Evolutionary conservation across 164 flowering plant species (phyloP).

Genomic region (Magnolia kwangsiensis): DNA sequence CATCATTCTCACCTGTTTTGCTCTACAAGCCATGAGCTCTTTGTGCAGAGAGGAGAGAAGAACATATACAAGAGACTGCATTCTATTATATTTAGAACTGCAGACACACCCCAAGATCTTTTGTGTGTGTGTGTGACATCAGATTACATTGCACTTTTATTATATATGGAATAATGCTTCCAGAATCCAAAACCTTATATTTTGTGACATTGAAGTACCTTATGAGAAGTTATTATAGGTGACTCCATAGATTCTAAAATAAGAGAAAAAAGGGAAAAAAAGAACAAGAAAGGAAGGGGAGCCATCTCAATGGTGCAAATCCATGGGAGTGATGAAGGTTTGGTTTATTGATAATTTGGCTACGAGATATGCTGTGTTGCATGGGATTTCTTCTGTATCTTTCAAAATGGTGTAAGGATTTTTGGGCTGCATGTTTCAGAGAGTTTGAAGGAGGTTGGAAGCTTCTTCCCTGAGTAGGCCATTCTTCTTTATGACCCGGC

Average conservation of each 20-base stretch:
- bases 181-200: no score
- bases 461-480: constrained; percentile 64
- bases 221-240: no score
- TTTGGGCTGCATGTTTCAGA: constrained; percentile 46
- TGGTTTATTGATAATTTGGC: constrained; percentile 41
- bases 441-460: constrained; percentile 55
- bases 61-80: neutral
- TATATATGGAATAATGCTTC: no score
- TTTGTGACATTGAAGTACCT: no score
- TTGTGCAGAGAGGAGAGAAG: no score
- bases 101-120: no score
- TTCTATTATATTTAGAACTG: no score
- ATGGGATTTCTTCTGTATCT: constrained; percentile 46
- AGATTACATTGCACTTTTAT: no score
- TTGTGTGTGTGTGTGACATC: no score
- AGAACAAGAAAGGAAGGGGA: neutral
- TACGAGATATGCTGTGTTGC: constrained; percentile 40
- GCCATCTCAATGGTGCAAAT: constrained; percentile 23
- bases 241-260: neutral
- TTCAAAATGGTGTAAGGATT: constrained; percentile 41
- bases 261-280: neutral
- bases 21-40: no score
- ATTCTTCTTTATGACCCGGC: constrained; percentile 60
- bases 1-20: constrained; percentile 48
- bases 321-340: constrained; percentile 34